phyloP scores from a whole-genome alignment of 208 protist species.

The Crithidia thermophila region DNA sequence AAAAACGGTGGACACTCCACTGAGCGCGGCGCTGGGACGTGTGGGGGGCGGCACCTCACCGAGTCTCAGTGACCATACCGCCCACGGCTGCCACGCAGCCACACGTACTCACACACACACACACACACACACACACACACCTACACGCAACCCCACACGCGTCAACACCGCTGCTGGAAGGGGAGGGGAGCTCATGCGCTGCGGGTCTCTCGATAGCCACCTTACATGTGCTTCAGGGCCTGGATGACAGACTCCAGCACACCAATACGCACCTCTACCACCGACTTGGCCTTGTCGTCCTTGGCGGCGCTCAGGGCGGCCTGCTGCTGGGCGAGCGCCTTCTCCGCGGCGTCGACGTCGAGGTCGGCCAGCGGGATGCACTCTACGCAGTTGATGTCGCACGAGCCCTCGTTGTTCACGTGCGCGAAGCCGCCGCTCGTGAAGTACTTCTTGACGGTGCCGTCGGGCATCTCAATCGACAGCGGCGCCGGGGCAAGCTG shows the following conservation, averaged over 20 bases:
- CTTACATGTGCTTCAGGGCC: conserved; percentile 47
- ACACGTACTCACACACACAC: neutral
- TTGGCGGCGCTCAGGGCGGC: conserved; percentile 55
- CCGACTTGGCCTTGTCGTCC: conserved; percentile 82
- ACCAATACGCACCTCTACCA: conserved; percentile 83
- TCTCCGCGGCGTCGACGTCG: conserved; percentile 77
- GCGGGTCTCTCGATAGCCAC: neutral
- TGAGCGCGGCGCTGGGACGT: too few species aligned
- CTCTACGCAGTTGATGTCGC: conserved; percentile 92
- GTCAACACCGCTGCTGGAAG: too few species aligned
- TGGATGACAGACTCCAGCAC: conserved; percentile 78
- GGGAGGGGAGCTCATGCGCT: neutral
- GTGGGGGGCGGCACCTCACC: too few species aligned
- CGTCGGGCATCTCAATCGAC: conserved; percentile 78
- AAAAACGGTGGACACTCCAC: too few species aligned
- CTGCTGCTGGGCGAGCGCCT: conserved; percentile 81
- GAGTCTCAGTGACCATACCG: neutral
- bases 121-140: too few species aligned
- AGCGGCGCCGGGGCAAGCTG: conserved; percentile 78
- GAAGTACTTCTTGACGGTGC: conserved; percentile 80
- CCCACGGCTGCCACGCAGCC: neutral
- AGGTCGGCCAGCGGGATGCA: conserved; percentile 84
- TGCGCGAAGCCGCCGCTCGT: conserved; percentile 91
- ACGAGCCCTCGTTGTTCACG: conserved; percentile 92
- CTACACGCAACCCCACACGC: neutral